phyloP scores from a whole-genome alignment of 306 rosid species.

The Prosopis cineraria region DNA sequence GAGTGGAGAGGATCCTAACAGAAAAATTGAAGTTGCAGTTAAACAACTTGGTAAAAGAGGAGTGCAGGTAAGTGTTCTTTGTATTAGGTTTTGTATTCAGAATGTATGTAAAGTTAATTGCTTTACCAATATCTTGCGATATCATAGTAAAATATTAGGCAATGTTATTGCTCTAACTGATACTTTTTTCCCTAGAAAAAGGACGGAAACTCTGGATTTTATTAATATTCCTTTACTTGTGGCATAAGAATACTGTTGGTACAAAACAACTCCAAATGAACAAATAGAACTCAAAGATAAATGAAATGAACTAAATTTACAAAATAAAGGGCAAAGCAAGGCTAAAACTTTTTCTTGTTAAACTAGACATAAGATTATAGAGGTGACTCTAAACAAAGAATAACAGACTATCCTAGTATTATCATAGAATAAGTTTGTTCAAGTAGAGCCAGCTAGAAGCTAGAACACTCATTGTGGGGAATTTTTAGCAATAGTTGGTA shows the following conservation, averaged over 20 bases:
- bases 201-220: neutral
- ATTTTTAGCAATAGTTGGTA: constrained; percentile 20
- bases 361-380: neutral
- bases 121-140: neutral
- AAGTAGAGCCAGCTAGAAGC: constrained; percentile 14
- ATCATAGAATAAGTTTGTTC: constrained; percentile 14
- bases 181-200: neutral
- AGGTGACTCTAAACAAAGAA: neutral
- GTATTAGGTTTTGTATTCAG: constrained; percentile 10
- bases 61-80: constrained; percentile 66
- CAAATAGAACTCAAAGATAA: neutral
- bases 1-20: constrained; percentile 64
- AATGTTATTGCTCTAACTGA: neutral
- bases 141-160: neutral
- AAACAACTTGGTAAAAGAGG: constrained; percentile 95
- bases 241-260: neutral
- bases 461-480: constrained; percentile 8
- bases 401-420: neutral
- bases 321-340: neutral
- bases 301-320: neutral
- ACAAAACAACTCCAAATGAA: neutral
- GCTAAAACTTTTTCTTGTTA: neutral
- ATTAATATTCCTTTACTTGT: neutral
- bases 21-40: constrained; percentile 77
- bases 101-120: constrained; percentile 5